Base-by-base conservation (phyloP, 2,329 filamentous ascomycete species). In the Scedosporium dehoogii region DNA sequence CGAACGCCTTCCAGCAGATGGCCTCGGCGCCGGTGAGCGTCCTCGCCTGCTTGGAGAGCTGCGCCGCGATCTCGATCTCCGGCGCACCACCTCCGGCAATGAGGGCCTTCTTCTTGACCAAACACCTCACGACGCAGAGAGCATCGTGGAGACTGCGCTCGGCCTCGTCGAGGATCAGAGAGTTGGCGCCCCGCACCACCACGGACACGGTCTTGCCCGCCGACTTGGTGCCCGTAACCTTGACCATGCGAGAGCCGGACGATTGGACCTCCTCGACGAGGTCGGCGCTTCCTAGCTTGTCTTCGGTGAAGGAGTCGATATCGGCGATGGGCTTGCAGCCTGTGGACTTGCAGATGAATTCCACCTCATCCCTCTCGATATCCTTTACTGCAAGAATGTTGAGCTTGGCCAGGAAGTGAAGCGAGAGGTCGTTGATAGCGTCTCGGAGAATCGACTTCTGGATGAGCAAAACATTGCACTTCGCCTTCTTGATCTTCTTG, bases 401-500 rank as follows among this genome's bases (percentile, higher is more conserved):
- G 66, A 97, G 88, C 76, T 97, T 96, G 70, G 94, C 91, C 67
- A 99, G 83, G 84, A 99, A 99, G 79, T 99, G 94, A 67, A 99
- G 84, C 65, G 91, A 96, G 63, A 99, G 84, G 70, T 99, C 94
- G 79, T 99, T 99, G 74, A 99, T 92, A 42, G 94, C 94, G 71
- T 99, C 94, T 69, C 94, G 88, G 64, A 99, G 86, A 69, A 99
- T 99, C 14, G 93, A 97, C 79, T 99, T 99, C 73, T 99, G 94
- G 69, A 99, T 97, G 68, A 99, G 82, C 55, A 97, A 86, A 53
- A 99, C 94, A 71, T 99, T 99, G 80, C 94, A 99, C 82, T 97
- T 99, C 68, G 94, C 92, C 84, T 97, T 99, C 81, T 97, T 97
- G 77, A 99, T 99, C 84, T 97, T 99, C 85, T 99, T 97, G 73